Evolutionary conservation across 2,329 filamentous ascomycete species (phyloP).

Genomic region (Calonectria hongkongensis): DNA sequence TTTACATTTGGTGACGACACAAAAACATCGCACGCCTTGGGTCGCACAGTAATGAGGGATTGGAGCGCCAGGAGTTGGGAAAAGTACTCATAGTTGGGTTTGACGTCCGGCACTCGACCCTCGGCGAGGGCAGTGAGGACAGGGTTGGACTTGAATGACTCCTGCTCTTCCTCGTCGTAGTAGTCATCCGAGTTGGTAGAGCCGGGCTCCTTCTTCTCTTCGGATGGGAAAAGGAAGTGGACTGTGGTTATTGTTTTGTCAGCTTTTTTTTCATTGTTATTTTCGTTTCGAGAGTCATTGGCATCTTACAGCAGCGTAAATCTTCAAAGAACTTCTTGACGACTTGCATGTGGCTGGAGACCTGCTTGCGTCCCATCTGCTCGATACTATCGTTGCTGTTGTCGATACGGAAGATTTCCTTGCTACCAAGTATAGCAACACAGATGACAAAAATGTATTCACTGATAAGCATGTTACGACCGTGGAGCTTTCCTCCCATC

Average conservation of each 20-base stretch:
- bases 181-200: slow-evolving; percentile 77
- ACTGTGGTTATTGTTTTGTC: slow-evolving; percentile 62
- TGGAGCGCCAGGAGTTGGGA: slow-evolving; percentile 73
- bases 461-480: slow-evolving; percentile 82
- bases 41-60: slow-evolving; percentile 71
- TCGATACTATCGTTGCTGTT: slow-evolving; percentile 66
- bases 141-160: slow-evolving; percentile 79
- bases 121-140: slow-evolving; percentile 78
- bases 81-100: slow-evolving; percentile 78
- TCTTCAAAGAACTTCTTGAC: slow-evolving; percentile 80
- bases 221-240: slow-evolving; percentile 76
- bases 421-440: slow-evolving; percentile 62
- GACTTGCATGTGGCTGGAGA: slow-evolving; percentile 83
- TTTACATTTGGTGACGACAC: slow-evolving; percentile 72
- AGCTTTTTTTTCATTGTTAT: slow-evolving; percentile 22
- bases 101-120: slow-evolving; percentile 73
- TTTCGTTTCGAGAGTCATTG: background rate
- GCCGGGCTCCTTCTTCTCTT: slow-evolving; percentile 73
- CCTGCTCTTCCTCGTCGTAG: slow-evolving; percentile 65
- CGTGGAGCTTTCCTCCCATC: slow-evolving; percentile 77
- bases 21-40: slow-evolving; percentile 76
- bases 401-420: slow-evolving; percentile 65
- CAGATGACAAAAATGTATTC: slow-evolving; percentile 76
- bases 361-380: slow-evolving; percentile 76
- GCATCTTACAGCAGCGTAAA: slow-evolving; percentile 76